phyloP scores from a whole-genome alignment of 805 yeast species.

The Ogataea corticis region DNA sequence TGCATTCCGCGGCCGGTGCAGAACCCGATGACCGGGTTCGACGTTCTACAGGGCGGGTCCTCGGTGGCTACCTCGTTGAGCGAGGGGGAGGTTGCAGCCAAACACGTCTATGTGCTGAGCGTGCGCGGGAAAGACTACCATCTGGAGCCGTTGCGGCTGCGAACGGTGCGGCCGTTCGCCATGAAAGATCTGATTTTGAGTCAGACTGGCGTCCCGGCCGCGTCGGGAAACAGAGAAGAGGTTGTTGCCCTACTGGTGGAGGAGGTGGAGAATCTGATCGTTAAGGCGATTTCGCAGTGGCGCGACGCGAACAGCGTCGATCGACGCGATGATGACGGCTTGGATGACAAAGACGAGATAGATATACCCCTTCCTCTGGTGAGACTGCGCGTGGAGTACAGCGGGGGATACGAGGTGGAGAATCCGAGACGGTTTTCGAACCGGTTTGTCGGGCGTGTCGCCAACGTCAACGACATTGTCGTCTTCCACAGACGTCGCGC shows the following conservation, averaged over 20 bases:
- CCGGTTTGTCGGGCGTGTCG: slow-evolving; percentile 85
- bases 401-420: slow-evolving; percentile 90
- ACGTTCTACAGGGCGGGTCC: slow-evolving; percentile 89
- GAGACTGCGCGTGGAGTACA: slow-evolving; percentile 81
- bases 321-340: slow-evolving; percentile 16
- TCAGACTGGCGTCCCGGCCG: slow-evolving; percentile 57
- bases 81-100: slow-evolving; percentile 78
- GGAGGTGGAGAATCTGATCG: slow-evolving; percentile 68
- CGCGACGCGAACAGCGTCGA: slow-evolving; percentile 25
- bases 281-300: slow-evolving; percentile 56
- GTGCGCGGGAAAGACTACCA: slow-evolving; percentile 58
- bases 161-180: slow-evolving; percentile 78
- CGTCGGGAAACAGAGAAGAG: slow-evolving; percentile 57
- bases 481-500: slow-evolving; percentile 55
- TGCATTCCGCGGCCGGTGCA: slow-evolving; percentile 70
- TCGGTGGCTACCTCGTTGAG: slow-evolving; percentile 88
- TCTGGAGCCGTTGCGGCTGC: slow-evolving; percentile 61
- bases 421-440: slow-evolving; percentile 88
- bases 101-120: slow-evolving; percentile 71
- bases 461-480: slow-evolving; percentile 86
- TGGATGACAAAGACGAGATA: slow-evolving; percentile 32
- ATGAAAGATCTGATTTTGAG: slow-evolving; percentile 65
- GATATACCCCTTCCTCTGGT: slow-evolving; percentile 78
- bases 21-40: slow-evolving; percentile 64
- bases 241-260: slow-evolving; percentile 59